Evolutionary conservation across 768 basidiomycete species (phyloP).

Genomic region (Podaxis sp.): DNA sequence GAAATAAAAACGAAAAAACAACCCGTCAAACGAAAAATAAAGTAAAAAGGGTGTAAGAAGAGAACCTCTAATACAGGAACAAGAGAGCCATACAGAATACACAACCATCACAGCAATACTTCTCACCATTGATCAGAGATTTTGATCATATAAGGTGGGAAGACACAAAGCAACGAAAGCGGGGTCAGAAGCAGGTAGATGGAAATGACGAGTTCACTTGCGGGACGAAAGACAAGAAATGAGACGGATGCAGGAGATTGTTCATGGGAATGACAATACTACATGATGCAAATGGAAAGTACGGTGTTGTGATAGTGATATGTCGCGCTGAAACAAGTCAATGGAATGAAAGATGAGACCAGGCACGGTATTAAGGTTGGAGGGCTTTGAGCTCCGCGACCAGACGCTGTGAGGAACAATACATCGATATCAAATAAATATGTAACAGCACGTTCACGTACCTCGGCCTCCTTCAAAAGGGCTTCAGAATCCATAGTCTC

Average conservation of each 20-base stretch:
- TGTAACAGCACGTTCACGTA: slow-evolving; percentile 25
- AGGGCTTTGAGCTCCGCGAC: slow-evolving; percentile 60
- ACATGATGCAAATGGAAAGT: slow-evolving; percentile 13
- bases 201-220: slow-evolving; percentile 9
- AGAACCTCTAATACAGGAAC: slow-evolving; percentile 12
- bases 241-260: slow-evolving; percentile 9
- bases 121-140: neutral
- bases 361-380: slow-evolving; percentile 14
- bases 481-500: slow-evolving; percentile 44
- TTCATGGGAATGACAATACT: slow-evolving; percentile 14
- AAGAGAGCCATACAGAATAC: neutral
- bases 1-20: slow-evolving; percentile 2
- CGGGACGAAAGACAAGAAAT: slow-evolving; percentile 5
- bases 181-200: neutral
- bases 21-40: neutral
- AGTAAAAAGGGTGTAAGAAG: neutral
- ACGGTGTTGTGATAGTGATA: neutral
- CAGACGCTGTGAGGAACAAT: slow-evolving; percentile 44
- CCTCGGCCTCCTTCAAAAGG: slow-evolving; percentile 56
- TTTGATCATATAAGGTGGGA: neutral
- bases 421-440: neutral
- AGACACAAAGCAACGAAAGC: slow-evolving; percentile 13
- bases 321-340: neutral
- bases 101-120: slow-evolving; percentile 7
- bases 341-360: neutral